Evolutionary conservation across 2,329 filamentous ascomycete species (phyloP).

Genomic region (Neobulgaria alba): DNA sequence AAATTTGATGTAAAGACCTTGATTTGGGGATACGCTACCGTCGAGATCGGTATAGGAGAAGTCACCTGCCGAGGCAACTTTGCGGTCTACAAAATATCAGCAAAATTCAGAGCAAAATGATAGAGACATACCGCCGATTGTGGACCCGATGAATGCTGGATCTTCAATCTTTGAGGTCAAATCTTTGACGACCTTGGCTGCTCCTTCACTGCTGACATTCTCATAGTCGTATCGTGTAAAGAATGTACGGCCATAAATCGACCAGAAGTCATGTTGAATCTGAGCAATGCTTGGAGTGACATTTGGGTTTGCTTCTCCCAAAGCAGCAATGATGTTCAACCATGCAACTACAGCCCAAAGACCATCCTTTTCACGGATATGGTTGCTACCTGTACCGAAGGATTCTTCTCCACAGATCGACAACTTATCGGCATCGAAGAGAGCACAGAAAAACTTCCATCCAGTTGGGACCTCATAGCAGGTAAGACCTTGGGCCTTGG

Average conservation of each 20-base stretch:
- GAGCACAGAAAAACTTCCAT: slow-evolving; percentile 98
- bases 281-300: slow-evolving; percentile 86
- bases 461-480: slow-evolving; percentile 97
- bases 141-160: slow-evolving; percentile 69
- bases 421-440: slow-evolving; percentile 90
- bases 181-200: slow-evolving; percentile 79
- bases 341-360: slow-evolving; percentile 96
- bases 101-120: slow-evolving; percentile 16
- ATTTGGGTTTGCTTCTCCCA: slow-evolving; percentile 71
- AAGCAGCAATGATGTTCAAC: slow-evolving; percentile 96
- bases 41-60: slow-evolving; percentile 99
- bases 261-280: slow-evolving; percentile 97
- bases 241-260: slow-evolving; percentile 91
- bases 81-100: slow-evolving; percentile 47
- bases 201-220: slow-evolving; percentile 82
- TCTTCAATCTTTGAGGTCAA: slow-evolving; percentile 72
- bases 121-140: slow-evolving; percentile 52
- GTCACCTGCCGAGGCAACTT: slow-evolving; percentile 83
- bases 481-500: slow-evolving; percentile 84
- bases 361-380: slow-evolving; percentile 98
- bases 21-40: slow-evolving; percentile 88
- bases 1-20: slow-evolving; percentile 91
- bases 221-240: slow-evolving; percentile 99
- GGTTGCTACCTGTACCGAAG: slow-evolving; percentile 96
- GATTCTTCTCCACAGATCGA: slow-evolving; percentile 98